Conservation (phyloP, 1,284 basidiomycete genomes). For the Lignosus rhinocerotis region DNA sequence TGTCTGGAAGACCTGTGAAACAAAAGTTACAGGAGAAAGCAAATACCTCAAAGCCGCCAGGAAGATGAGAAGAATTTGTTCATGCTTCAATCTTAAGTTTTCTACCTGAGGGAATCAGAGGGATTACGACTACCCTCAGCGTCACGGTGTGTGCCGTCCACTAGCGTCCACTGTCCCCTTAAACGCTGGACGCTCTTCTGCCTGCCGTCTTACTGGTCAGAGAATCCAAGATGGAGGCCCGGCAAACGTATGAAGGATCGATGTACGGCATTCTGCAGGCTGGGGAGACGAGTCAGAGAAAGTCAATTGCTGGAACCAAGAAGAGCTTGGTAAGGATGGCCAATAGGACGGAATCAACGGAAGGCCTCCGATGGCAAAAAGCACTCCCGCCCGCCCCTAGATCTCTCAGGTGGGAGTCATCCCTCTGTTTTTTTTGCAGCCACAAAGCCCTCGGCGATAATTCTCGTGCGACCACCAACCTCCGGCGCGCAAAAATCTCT, state of each 20-base stretch:
- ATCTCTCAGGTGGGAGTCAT: constrained; percentile 16
- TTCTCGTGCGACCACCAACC: constrained; percentile 9
- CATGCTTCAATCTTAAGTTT: not conserved
- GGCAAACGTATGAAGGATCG: not conserved
- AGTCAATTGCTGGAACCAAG: constrained; percentile 1
- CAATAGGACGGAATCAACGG: constrained; percentile 13
- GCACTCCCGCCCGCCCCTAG: not conserved
- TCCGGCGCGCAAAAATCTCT: constrained; percentile 7
- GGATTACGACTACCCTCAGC: too few species aligned
- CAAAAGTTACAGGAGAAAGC: not conserved
- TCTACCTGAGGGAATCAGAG: too few species aligned
- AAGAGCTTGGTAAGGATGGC: not conserved
- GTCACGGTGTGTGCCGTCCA: too few species aligned
- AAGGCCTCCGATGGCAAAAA: constrained; percentile 15
- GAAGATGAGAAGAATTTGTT: not conserved
- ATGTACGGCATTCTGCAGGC: not conserved
- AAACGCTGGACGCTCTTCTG: too few species aligned
- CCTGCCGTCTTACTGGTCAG: too few species aligned
- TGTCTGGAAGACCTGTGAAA: not conserved
- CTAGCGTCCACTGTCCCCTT: too few species aligned
- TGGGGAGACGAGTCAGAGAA: constrained; percentile 12
- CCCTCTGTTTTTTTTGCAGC: constrained; percentile 6
- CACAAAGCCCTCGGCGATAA: constrained; percentile 7
- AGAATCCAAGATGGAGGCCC: not conserved
- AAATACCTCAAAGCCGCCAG: constrained; percentile 8